Conservation (phyloP, 1,284 basidiomycete genomes). For the Naganishia sp. region DNA sequence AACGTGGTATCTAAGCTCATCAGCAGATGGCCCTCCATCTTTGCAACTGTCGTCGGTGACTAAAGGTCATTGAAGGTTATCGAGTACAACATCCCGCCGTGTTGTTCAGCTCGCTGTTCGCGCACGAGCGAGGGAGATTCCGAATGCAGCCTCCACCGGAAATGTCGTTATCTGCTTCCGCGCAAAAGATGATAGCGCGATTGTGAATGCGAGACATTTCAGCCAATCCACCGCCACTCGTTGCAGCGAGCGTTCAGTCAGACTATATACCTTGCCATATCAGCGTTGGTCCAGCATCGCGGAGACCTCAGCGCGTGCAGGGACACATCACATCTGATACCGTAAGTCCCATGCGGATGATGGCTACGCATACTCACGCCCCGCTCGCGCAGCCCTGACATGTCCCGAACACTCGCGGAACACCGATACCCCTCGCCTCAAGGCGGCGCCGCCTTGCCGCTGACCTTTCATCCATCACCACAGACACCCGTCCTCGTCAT, state of each 20-base stretch:
- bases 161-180: constrained; percentile 29
- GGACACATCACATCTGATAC: neutral
- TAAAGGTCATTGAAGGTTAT: too few species aligned
- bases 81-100: too few species aligned
- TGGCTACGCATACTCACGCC: too few species aligned
- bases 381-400: neutral
- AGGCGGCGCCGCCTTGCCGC: constrained; percentile 71
- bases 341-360: too few species aligned
- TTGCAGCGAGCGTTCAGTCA: neutral
- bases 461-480: constrained; percentile 66
- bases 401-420: constrained; percentile 4
- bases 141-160: constrained; percentile 10
- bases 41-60: too few species aligned
- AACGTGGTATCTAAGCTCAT: too few species aligned
- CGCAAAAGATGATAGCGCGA: constrained; percentile 10
- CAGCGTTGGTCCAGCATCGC: neutral
- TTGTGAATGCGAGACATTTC: constrained; percentile 22
- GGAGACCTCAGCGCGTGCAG: neutral
- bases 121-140: constrained; percentile 5
- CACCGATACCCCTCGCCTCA: constrained; percentile 45
- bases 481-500: constrained; percentile 65
- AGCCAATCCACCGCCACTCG: constrained; percentile 20
- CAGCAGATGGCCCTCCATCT: too few species aligned
- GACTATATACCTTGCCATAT: neutral
- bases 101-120: too few species aligned